Percentiles rank a stretch among this genome's conserved stretches.
These are phyloP conservation scores for Suillus cothurnatus DNA, from an alignment of 768 basidiomycete species.

Conservation along the genomic window DNA sequence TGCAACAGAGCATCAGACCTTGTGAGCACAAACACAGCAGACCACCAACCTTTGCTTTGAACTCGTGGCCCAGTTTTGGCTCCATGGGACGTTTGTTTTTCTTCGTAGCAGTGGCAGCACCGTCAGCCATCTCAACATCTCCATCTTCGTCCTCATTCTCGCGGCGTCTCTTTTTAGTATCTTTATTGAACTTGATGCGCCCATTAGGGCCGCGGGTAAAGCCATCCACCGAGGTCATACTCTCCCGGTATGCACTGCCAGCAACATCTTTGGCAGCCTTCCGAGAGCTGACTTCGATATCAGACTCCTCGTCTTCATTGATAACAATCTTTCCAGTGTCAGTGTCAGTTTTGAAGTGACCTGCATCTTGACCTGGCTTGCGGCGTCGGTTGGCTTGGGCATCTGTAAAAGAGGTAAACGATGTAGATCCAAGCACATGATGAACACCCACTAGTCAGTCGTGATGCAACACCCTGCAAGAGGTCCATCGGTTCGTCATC, in stretches of 20 bases:
- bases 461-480: conserved; percentile 74
- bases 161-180: conserved; percentile 89
- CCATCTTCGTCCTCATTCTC: conserved; percentile 60
- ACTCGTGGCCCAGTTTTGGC: conserved; percentile 77
- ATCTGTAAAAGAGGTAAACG: conserved; percentile 32
- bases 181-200: conserved; percentile 92
- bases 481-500: conserved; percentile 96
- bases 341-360: conserved; percentile 85
- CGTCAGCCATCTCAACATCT: conserved; percentile 80
- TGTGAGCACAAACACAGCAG: conserved; percentile 1
- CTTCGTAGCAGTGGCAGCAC: conserved; percentile 46
- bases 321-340: conserved; percentile 83
- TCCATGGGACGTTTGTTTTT: conserved; percentile 57
- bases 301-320: conserved; percentile 56
- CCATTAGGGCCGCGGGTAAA: conserved; percentile 85
- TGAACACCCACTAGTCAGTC: conserved; percentile 62
- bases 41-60: conserved; percentile 86
- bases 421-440: neutral
- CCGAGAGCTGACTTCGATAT: conserved; percentile 41
- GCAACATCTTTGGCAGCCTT: conserved; percentile 53
- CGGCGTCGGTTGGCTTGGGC: conserved; percentile 52
- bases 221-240: conserved; percentile 83
- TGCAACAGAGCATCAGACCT: conserved; percentile 34
- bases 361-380: conserved; percentile 85
- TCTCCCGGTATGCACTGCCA: conserved; percentile 84